These are phyloP conservation scores for Penicillium sp. DNA, from an alignment of 2,329 filamentous ascomycete genomes.

Conservation along the genomic window DNA sequence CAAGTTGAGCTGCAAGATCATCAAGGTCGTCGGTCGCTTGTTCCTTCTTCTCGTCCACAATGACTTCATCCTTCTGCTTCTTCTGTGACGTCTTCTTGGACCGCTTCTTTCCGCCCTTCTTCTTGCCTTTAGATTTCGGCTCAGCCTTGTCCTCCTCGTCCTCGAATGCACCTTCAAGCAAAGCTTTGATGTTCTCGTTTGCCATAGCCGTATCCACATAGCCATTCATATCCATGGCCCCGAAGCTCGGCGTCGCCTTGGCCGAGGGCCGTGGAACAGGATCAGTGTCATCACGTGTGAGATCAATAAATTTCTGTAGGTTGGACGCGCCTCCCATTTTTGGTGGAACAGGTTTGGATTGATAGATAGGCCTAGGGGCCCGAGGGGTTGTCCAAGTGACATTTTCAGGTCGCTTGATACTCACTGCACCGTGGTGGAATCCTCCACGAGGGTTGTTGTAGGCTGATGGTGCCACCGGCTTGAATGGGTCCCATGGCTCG, in stretches of 20 bases:
- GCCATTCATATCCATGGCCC: constrained; percentile 53
- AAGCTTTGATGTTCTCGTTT: constrained; percentile 52
- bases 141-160: constrained; percentile 43
- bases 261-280: constrained; percentile 46
- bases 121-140: constrained; percentile 40
- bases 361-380: constrained; percentile 53
- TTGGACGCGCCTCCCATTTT: constrained; percentile 43
- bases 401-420: constrained; percentile 51
- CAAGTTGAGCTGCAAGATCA: constrained; percentile 44
- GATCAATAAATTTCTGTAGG: constrained; percentile 48
- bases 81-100: constrained; percentile 11
- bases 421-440: constrained; percentile 33
- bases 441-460: constrained; percentile 34
- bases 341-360: constrained; percentile 45
- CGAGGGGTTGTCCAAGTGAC: constrained; percentile 48
- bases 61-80: background rate
- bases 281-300: constrained; percentile 50
- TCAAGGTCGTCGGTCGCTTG: constrained; percentile 36
- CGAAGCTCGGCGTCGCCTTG: constrained; percentile 49
- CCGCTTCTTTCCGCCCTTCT: constrained; percentile 20
- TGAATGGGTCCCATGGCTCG: constrained; percentile 41
- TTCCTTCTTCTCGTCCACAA: constrained; percentile 14
- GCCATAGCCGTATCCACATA: constrained; percentile 50
- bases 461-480: constrained; percentile 37
- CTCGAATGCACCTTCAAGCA: constrained; percentile 51